These are phyloP conservation scores for Prunus kanzakura DNA, from an alignment of 306 rosid genomes.

Conservation along the genomic window DNA sequence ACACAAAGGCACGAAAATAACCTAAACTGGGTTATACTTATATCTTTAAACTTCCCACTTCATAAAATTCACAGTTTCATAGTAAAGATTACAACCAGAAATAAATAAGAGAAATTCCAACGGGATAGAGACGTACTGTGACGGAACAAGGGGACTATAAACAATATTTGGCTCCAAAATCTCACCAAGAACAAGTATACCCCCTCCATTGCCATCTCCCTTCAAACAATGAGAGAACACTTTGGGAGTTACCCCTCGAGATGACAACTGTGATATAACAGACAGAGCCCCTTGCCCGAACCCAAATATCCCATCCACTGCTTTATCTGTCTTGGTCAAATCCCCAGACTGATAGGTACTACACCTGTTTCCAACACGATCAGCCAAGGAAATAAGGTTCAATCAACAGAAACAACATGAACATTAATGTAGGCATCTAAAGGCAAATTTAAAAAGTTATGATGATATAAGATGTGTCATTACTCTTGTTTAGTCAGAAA, in stretches of 20 bases:
- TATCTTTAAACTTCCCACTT: background rate
- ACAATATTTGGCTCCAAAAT: slow-evolving; percentile 89
- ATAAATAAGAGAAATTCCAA: slow-evolving; percentile 13
- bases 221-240: slow-evolving; percentile 92
- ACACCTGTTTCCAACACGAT: slow-evolving; percentile 63
- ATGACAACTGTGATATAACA: slow-evolving; percentile 80
- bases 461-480: background rate
- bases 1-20: background rate
- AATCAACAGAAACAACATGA: slow-evolving; percentile 15
- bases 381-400: slow-evolving; percentile 27
- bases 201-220: slow-evolving; percentile 92
- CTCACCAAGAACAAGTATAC: slow-evolving; percentile 96
- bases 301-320: slow-evolving; percentile 93
- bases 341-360: slow-evolving; percentile 81
- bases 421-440: slow-evolving; percentile 6
- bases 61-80: background rate
- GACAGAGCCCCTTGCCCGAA: slow-evolving; percentile 90
- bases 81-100: background rate
- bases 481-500: background rate
- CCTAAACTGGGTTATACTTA: background rate
- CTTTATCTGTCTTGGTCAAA: slow-evolving; percentile 80
- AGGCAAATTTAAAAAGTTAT: background rate
- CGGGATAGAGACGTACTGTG: slow-evolving; percentile 75
- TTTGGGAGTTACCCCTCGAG: slow-evolving; percentile 75
- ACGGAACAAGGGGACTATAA: slow-evolving; percentile 90